phyloP scores from a whole-genome alignment of 352 stramenopile genomes.

The Phytophthora capsici region DNA sequence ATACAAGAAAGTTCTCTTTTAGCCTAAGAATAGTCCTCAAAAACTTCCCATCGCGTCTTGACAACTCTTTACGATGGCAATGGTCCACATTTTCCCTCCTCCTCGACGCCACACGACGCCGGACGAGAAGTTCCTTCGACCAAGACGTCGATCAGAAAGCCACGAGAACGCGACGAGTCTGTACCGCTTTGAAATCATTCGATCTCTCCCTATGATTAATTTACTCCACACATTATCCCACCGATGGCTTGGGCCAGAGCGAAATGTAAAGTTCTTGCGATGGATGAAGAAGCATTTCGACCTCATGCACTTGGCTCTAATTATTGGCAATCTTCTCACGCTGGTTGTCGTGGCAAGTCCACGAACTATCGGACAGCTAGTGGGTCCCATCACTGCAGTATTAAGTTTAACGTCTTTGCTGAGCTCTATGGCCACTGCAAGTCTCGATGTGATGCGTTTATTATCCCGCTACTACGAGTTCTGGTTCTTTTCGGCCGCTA shows the following conservation, averaged over 20 bases:
- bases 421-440: conserved; percentile 35
- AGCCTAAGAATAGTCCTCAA: too few relatives aligned
- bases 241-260: neutral
- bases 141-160: conserved; percentile 6
- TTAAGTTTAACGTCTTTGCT: conserved; percentile 21
- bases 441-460: conserved; percentile 37
- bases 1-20: too few relatives aligned
- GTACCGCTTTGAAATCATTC: conserved; percentile 25
- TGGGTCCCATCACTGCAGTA: conserved; percentile 10
- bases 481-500: conserved; percentile 50
- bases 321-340: conserved; percentile 8
- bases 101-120: conserved; percentile 10
- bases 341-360: conserved; percentile 14
- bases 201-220: conserved; percentile 22
- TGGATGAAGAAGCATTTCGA: conserved; percentile 33
- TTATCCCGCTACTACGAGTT: conserved; percentile 43
- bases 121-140: conserved; percentile 13
- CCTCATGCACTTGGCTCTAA: conserved; percentile 10
- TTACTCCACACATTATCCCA: conserved; percentile 23
- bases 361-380: conserved; percentile 10
- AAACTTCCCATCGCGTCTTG: neutral
- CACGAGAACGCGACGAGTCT: conserved; percentile 9
- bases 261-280: conserved; percentile 16
- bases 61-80: conserved; percentile 11
- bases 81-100: conserved; percentile 5